These are phyloP conservation scores for Cyberlindnera meyerae DNA, from an alignment of 805 yeast species.

Conservation along the genomic window DNA sequence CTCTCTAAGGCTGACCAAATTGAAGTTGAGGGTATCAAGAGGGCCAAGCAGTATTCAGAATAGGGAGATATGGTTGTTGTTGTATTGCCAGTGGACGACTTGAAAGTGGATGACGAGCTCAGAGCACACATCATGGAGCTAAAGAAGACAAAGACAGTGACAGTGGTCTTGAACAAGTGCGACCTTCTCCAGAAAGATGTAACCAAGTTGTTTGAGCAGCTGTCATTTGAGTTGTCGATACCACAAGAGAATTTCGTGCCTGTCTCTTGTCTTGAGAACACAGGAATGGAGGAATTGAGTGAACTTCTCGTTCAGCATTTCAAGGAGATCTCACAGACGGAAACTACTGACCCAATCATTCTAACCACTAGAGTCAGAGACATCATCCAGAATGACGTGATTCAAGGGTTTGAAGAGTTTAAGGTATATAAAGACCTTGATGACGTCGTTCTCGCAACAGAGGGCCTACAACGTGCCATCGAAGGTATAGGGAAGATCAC, in stretches of 20 bases:
- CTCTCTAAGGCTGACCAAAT: constrained; percentile 45
- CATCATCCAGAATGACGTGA: constrained; percentile 66
- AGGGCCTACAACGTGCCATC: constrained; percentile 64
- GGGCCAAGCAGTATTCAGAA: constrained; percentile 60
- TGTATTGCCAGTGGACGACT: constrained; percentile 49
- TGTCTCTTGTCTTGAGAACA: constrained; percentile 57
- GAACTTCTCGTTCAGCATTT: constrained; percentile 40
- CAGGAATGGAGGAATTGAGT: constrained; percentile 51
- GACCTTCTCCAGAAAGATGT: constrained; percentile 39
- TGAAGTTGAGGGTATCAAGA: constrained; percentile 74
- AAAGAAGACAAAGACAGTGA: constrained; percentile 27
- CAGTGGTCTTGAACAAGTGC: constrained; percentile 53
- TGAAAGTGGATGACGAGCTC: constrained; percentile 34
- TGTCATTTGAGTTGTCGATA: constrained; percentile 24
- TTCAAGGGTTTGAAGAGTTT: constrained; percentile 70
- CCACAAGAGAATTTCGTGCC: constrained; percentile 24
- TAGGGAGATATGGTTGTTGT: constrained; percentile 67
- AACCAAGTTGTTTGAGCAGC: constrained; percentile 15
- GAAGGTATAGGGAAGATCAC: constrained; percentile 91
- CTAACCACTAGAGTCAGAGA: constrained; percentile 76
- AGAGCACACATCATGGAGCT: constrained; percentile 32
- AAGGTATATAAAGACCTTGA: constrained; percentile 41
- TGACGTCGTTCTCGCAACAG: constrained; percentile 79
- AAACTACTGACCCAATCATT: constrained; percentile 57
- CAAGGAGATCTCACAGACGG: constrained; percentile 43